These are phyloP conservation scores for Tetrapisispora pingtungensis DNA, from an alignment of 805 yeast genomes.

Conservation along the genomic window DNA sequence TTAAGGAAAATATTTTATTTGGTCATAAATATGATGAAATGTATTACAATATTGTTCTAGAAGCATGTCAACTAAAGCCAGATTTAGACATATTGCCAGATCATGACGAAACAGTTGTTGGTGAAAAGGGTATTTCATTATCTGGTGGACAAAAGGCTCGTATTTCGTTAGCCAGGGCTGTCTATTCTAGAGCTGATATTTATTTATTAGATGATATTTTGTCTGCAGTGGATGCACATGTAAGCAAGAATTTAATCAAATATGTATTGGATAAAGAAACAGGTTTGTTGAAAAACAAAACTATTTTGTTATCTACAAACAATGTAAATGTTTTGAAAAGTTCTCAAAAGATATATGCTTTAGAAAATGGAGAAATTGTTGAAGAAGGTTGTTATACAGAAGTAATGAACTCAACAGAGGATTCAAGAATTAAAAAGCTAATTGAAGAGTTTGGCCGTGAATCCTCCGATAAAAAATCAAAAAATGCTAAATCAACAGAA, in stretches of 20 bases:
- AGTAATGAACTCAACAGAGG: slow-evolving; percentile 30
- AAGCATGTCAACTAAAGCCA: slow-evolving; percentile 40
- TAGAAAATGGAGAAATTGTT: slow-evolving; percentile 42
- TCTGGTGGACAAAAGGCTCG: slow-evolving; percentile 60
- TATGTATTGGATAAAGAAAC: slow-evolving; percentile 34
- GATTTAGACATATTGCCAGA: slow-evolving; percentile 42
- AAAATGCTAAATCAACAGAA: no score
- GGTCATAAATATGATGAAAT: slow-evolving; percentile 37
- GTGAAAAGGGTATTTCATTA: slow-evolving; percentile 52
- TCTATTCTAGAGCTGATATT: slow-evolving; percentile 50
- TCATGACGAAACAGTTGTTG: slow-evolving; percentile 45
- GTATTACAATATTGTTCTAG: slow-evolving; percentile 35
- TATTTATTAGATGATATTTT: slow-evolving; percentile 55
- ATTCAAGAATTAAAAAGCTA: slow-evolving; percentile 28
- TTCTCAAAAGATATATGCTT: slow-evolving; percentile 51
- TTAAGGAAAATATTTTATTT: slow-evolving; percentile 42
- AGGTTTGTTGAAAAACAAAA: slow-evolving; percentile 43
- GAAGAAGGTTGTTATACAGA: slow-evolving; percentile 50
- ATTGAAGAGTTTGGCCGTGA: slow-evolving; percentile 22
- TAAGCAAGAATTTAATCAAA: slow-evolving; percentile 44
- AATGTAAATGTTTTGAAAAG: slow-evolving; percentile 44
- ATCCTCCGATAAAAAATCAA: background rate
- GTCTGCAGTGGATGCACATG: slow-evolving; percentile 68
- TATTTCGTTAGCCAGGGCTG: slow-evolving; percentile 58
- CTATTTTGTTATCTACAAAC: slow-evolving; percentile 50